Conservation (phyloP, 306 rosid genomes). For the Astragalus glycyphyllos region DNA sequence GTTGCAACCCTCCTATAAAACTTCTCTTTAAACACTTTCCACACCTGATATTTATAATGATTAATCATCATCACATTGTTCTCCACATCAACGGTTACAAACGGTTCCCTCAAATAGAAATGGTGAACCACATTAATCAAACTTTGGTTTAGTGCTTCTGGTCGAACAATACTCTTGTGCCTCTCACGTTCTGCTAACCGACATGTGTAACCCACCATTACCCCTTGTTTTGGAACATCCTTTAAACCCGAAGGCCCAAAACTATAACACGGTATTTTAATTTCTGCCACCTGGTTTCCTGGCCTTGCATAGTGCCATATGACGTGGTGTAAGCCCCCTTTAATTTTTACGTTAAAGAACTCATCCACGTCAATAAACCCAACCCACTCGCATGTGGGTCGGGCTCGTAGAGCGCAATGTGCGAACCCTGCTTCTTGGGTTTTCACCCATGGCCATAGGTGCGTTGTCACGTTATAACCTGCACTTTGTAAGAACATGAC, state of each 20-base stretch:
- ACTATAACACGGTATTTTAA: slow-evolving; percentile 62
- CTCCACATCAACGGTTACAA: slow-evolving; percentile 47
- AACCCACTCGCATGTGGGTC: slow-evolving; percentile 70
- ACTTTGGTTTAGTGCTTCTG: slow-evolving; percentile 62
- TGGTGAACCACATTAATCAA: slow-evolving; percentile 90
- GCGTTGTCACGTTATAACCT: slow-evolving; percentile 60
- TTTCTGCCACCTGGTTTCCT: slow-evolving; percentile 51
- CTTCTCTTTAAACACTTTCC: slow-evolving; percentile 84
- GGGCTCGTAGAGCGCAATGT: slow-evolving; percentile 73
- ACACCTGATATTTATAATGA: slow-evolving; percentile 89
- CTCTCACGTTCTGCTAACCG: slow-evolving; percentile 57
- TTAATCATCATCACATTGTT: slow-evolving; percentile 61
- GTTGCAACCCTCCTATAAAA: slow-evolving; percentile 81
- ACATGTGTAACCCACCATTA: slow-evolving; percentile 76
- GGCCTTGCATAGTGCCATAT: slow-evolving; percentile 46
- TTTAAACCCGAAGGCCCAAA: slow-evolving; percentile 76
- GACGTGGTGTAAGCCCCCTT: slow-evolving; percentile 38
- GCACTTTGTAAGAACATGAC: slow-evolving; percentile 23
- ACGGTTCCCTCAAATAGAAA: slow-evolving; percentile 63
- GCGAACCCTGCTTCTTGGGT: slow-evolving; percentile 88
- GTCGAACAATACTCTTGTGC: slow-evolving; percentile 85
- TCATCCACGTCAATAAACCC: slow-evolving; percentile 87
- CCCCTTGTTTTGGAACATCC: slow-evolving; percentile 57
- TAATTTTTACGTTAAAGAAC: slow-evolving; percentile 57
- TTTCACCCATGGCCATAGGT: slow-evolving; percentile 82